These are phyloP conservation scores for Solanum appendiculatum DNA, from an alignment of 257 asterid species.

Conservation along the genomic window DNA sequence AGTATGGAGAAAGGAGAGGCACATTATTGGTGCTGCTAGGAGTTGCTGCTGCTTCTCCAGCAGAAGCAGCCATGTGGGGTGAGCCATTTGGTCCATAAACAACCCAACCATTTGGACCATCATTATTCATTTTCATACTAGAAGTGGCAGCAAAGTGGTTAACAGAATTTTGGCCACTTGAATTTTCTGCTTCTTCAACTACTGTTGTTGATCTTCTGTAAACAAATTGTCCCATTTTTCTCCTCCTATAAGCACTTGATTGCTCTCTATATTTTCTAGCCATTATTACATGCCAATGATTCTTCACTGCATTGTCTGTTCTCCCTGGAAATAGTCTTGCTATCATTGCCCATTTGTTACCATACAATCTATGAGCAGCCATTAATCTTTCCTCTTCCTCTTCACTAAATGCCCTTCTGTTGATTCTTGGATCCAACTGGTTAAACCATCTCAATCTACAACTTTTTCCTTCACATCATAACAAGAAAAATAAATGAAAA, in stretches of 20 bases:
- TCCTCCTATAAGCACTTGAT: constrained; percentile 52
- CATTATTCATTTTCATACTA: background rate
- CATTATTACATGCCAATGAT: constrained; percentile 92
- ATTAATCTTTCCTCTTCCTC: constrained; percentile 82
- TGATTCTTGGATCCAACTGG: constrained; percentile 82
- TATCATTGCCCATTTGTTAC: constrained; percentile 94
- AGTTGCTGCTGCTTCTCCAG: constrained; percentile 6
- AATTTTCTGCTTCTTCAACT: constrained; percentile 12
- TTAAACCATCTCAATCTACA: constrained; percentile 89
- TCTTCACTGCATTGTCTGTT: constrained; percentile 89
- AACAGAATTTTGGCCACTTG: background rate
- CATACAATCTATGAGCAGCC: constrained; percentile 87
- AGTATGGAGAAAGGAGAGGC: constrained; percentile 7
- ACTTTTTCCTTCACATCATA: constrained; percentile 45
- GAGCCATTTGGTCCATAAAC: constrained; percentile 18
- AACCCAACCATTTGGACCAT: constrained; percentile 11
- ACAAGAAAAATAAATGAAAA: background rate
- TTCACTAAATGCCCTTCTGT: constrained; percentile 69
- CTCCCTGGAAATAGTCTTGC: constrained; percentile 86
- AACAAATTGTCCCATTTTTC: constrained; percentile 61
- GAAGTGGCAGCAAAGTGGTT: background rate
- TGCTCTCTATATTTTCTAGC: constrained; percentile 83
- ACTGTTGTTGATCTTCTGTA: constrained; percentile 14
- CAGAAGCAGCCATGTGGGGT: constrained; percentile 8
- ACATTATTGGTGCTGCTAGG: background rate